Evolutionary conservation across 2,329 filamentous ascomycete genomes (phyloP).

Genomic region (Penicillium olsonii): DNA sequence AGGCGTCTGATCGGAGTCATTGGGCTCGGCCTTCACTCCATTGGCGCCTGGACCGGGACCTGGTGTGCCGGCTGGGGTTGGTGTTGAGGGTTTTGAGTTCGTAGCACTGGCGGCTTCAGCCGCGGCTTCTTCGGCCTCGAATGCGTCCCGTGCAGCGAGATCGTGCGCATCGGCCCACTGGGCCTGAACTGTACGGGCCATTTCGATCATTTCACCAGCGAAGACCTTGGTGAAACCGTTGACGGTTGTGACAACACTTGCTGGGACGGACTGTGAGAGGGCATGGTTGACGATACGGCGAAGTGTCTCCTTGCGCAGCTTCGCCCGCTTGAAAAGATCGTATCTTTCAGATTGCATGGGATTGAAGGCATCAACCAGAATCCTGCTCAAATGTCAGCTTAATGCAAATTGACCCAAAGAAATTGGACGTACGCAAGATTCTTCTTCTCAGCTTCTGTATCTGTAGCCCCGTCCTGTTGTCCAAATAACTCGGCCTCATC

Average conservation of each 20-base stretch:
- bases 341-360: slow-evolving; percentile 51
- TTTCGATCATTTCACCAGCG: slow-evolving; percentile 66
- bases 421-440: slow-evolving; percentile 47
- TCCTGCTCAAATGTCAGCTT: slow-evolving; percentile 28
- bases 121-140: slow-evolving; percentile 59
- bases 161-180: slow-evolving; percentile 53
- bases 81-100: slow-evolving; percentile 15
- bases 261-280: slow-evolving; percentile 66
- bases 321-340: slow-evolving; percentile 52
- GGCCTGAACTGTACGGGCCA: slow-evolving; percentile 63
- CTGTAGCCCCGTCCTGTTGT: slow-evolving; percentile 46
- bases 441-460: slow-evolving; percentile 55
- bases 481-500: slow-evolving; percentile 49
- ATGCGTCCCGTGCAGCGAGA: slow-evolving; percentile 55
- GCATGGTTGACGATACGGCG: slow-evolving; percentile 66
- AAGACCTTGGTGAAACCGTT: slow-evolving; percentile 68
- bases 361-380: slow-evolving; percentile 51
- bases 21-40: slow-evolving; percentile 28
- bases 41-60: slow-evolving; percentile 11
- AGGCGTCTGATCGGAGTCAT: slow-evolving; percentile 18
- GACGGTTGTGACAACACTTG: slow-evolving; percentile 64
- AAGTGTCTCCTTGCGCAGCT: slow-evolving; percentile 53
- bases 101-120: slow-evolving; percentile 43
- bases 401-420: slow-evolving; percentile 1
- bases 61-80: slow-evolving; percentile 17